Percentiles rank a stretch among this genome's conserved stretches.
Conservation (phyloP, 495 filamentous ascomycete genomes). For the Podospora fimiseda region DNA sequence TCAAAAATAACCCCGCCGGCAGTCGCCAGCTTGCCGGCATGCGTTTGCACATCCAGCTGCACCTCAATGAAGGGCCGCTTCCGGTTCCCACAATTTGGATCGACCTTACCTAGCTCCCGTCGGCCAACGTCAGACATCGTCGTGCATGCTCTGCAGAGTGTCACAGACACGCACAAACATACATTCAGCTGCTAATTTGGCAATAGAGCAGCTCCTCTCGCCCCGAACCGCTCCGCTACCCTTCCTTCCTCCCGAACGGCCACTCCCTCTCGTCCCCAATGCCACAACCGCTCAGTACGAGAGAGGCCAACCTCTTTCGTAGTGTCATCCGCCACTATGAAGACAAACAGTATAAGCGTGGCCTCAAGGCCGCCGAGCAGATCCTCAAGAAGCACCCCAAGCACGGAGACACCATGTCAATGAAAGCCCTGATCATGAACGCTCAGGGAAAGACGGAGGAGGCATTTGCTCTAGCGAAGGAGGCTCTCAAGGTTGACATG, state of each 20-base stretch:
- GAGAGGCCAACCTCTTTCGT: constrained; percentile 89
- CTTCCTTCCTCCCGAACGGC: no score
- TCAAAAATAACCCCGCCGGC: background rate
- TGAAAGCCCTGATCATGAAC: constrained; percentile 97
- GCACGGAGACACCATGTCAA: constrained; percentile 96
- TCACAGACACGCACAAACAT: background rate
- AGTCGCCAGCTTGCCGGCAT: background rate
- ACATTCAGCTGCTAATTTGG: background rate
- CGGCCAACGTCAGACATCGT: background rate
- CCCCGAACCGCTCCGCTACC: no score
- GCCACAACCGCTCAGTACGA: constrained; percentile 78
- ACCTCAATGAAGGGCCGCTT: background rate
- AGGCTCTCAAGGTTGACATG: constrained; percentile 89
- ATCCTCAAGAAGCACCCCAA: constrained; percentile 89
- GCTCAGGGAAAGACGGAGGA: constrained; percentile 83
- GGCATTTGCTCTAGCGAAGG: constrained; percentile 86
- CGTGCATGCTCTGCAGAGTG: background rate
- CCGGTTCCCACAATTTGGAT: background rate
- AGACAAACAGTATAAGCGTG: constrained; percentile 97
- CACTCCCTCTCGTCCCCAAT: constrained; percentile 37
- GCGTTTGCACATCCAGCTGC: background rate
- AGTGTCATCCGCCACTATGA: constrained; percentile 94
- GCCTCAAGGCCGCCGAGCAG: constrained; percentile 87
- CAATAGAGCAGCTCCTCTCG: background rate
- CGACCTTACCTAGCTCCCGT: background rate